Evolutionary conservation across 2,329 filamentous ascomycete species (phyloP).

Genomic region (Alternaria infectoria): DNA sequence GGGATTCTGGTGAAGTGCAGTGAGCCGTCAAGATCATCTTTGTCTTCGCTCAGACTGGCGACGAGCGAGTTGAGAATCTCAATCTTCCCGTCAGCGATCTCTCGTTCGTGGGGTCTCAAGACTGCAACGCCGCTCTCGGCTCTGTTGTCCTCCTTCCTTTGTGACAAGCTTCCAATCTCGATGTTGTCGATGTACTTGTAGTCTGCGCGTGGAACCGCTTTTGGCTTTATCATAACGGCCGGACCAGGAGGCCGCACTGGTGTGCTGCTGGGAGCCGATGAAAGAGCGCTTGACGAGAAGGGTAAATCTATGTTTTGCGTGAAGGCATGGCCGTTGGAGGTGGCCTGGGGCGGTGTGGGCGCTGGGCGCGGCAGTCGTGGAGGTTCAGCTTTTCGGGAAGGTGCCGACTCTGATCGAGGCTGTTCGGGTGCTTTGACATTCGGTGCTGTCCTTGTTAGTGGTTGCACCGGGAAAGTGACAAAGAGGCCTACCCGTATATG

Average conservation of each 20-base stretch:
- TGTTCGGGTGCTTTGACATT: constrained; percentile 15
- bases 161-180: constrained; percentile 30
- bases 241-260: constrained; percentile 41
- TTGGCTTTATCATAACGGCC: constrained; percentile 57
- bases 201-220: constrained; percentile 50
- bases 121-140: constrained; percentile 64
- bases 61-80: constrained; percentile 73
- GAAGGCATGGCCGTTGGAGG: constrained; percentile 16
- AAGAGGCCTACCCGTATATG: constrained; percentile 40
- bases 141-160: constrained; percentile 62
- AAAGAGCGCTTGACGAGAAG: constrained; percentile 21
- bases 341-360: constrained; percentile 16
- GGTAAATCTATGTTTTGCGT: constrained; percentile 22
- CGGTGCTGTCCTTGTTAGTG: constrained; percentile 28
- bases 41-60: constrained; percentile 75
- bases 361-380: constrained; percentile 13
- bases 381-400: constrained; percentile 17
- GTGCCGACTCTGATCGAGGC: constrained; percentile 11
- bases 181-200: constrained; percentile 50
- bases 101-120: constrained; percentile 76
- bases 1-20: constrained; percentile 62
- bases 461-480: background rate
- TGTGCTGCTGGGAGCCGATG: constrained; percentile 21
- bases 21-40: constrained; percentile 70
- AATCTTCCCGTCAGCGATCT: constrained; percentile 78